phyloP scores from a whole-genome alignment of 805 yeast genomes.

The Torulaspora delbrueckii region DNA sequence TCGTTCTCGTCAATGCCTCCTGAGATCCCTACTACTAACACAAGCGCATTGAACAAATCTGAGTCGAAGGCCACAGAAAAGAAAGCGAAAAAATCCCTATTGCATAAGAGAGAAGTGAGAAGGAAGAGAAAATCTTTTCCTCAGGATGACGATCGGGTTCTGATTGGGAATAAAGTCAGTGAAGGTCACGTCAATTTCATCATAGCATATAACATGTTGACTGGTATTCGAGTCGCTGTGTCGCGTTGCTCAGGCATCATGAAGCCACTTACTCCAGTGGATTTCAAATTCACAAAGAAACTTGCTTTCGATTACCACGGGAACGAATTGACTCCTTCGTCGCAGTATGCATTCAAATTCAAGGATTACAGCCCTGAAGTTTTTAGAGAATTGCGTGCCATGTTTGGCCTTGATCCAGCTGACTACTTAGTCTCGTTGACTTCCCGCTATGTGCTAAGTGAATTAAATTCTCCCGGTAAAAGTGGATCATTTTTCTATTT shows the following conservation, averaged over 20 bases:
- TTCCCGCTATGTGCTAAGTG: constrained; percentile 86
- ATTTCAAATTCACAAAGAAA: constrained; percentile 69
- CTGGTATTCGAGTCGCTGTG: constrained; percentile 94
- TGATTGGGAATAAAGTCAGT: constrained; percentile 74
- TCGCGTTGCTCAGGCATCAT: constrained; percentile 85
- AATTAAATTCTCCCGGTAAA: constrained; percentile 93
- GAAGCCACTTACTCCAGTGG: constrained; percentile 60
- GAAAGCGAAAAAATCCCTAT: constrained; percentile 46
- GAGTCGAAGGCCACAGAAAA: constrained; percentile 42
- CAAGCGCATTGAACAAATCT: constrained; percentile 24
- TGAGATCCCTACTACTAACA: constrained; percentile 6
- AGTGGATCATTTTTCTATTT: constrained; percentile 95
- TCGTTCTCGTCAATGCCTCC: constrained; percentile 15
- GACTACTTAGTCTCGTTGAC: constrained; percentile 91
- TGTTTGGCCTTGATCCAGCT: constrained; percentile 90
- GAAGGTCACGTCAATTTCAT: constrained; percentile 94
- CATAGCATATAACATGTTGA: constrained; percentile 94
- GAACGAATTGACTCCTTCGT: constrained; percentile 84
- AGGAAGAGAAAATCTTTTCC: constrained; percentile 39
- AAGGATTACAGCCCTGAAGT: constrained; percentile 96
- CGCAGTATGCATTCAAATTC: constrained; percentile 92
- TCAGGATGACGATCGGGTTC: constrained; percentile 51
- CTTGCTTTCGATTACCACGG: constrained; percentile 84
- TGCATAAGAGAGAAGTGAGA: constrained; percentile 42
- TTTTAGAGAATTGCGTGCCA: constrained; percentile 72